These are phyloP conservation scores for Ajuga chamaepitys DNA, from an alignment of 257 asterid genomes.

Conservation along the genomic window DNA sequence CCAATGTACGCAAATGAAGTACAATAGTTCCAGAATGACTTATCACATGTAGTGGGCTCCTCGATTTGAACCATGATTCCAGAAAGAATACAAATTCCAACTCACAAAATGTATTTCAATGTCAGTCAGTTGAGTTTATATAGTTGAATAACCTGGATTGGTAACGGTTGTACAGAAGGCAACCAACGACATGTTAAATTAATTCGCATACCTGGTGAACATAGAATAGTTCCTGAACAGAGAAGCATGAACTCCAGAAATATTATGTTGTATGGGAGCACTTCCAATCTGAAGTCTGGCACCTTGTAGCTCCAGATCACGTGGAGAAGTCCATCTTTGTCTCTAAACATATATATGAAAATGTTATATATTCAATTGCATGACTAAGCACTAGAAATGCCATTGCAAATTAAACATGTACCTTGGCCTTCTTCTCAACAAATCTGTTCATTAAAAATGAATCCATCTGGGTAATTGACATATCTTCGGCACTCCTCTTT, in stretches of 20 bases:
- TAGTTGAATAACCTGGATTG: too few relatives aligned
- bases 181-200: not conserved
- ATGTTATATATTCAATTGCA: conserved; percentile 12
- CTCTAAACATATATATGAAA: conserved; percentile 32
- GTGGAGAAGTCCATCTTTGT: conserved; percentile 30
- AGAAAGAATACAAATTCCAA: too few relatives aligned
- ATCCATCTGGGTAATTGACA: conserved; percentile 41
- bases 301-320: conserved; percentile 38
- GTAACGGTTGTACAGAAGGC: not conserved
- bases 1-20: too few relatives aligned
- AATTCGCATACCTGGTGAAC: conserved; percentile 35
- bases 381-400: not conserved
- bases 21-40: too few relatives aligned
- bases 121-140: too few relatives aligned
- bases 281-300: conserved; percentile 38
- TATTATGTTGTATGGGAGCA: conserved; percentile 32
- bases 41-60: too few relatives aligned
- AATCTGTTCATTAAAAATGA: conserved; percentile 24
- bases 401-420: conserved; percentile 20
- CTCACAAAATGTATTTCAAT: too few relatives aligned
- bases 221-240: conserved; percentile 49
- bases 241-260: conserved; percentile 29
- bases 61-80: too few relatives aligned
- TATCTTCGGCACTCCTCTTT: conserved; percentile 24
- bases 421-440: conserved; percentile 25